Base-by-base conservation (phyloP, 108 stramenopile genomes). In the Pseudonitzschia multiseries region DNA sequence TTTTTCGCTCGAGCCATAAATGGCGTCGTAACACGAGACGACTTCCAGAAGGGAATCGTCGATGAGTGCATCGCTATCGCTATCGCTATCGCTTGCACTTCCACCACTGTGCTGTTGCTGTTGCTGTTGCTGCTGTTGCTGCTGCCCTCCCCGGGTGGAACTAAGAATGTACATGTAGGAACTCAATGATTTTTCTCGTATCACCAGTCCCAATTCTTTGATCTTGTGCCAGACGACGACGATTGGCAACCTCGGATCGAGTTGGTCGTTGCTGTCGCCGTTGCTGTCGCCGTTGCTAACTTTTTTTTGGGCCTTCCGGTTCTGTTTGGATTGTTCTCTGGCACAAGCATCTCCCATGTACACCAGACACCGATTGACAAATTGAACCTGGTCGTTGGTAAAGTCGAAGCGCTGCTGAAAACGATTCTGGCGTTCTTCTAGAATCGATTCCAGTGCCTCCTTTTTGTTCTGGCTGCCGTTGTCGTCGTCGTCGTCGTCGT, bases 1-100 rank as follows among this genome's bases (percentile, higher is more conserved):
- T 66, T 89, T 89, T 73, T 93, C 91, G 32, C 84, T 90, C 4
- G 91, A 86, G 27, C 78, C 76, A 71, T 83, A 91, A 18, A 91
- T 46, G 13, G 82, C 69, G 74, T 93, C 94, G 79, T 95, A 91
- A 43, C 83, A 84, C 48, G 77, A 78, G 6, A 91, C 94, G 29
- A 93, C 81, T 73, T 95, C 89, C 6, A 76, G 73, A 13, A 86
- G 69, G 12, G 84, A 26, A 46, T 80, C 79, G 28, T 41, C 22
- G 8, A 46, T 32, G 13, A 62, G 6, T 17, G 62, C 29, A 46
- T 71, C 43, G 41, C 20, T 59, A 0, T 40, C 42, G 12, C 0
- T 42, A 0, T 1, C 27, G 36, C 57, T 57, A 26, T 41, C 13
- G 17, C 32, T 32, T 18, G n/a, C 18, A 3, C 24, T 10, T 13